Evolutionary conservation across 164 flowering plant species (phyloP).

Genomic region (Warburgia ugandensis): DNA sequence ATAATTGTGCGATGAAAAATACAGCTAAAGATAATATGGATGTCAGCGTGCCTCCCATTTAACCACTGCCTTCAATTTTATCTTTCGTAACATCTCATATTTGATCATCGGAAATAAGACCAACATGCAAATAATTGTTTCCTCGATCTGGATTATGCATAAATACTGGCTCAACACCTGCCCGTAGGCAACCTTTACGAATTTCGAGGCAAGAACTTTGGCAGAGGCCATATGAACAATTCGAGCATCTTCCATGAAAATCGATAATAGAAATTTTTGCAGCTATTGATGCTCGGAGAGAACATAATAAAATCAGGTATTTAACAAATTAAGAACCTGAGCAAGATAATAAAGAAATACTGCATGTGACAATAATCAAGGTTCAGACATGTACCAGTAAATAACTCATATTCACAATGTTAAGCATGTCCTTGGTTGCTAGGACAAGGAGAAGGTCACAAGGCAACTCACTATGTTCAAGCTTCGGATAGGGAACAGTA

Average conservation of each 20-base stretch:
- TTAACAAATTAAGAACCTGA: not conserved
- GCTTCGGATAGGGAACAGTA: too few relatives aligned
- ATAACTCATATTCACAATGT: too few relatives aligned
- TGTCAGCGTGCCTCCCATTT: constrained; percentile 10
- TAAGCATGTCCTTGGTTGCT: too few relatives aligned
- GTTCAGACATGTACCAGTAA: constrained; percentile 6
- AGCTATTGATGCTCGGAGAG: constrained; percentile 11
- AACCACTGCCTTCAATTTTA: not conserved
- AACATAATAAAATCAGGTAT: not conserved
- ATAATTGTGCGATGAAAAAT: too few relatives aligned
- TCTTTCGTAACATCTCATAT: constrained; percentile 1
- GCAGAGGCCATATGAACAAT: constrained; percentile 16
- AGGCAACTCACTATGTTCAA: too few relatives aligned
- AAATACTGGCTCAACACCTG: constrained; percentile 18
- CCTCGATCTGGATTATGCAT: constrained; percentile 25
- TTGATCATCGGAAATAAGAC: not conserved
- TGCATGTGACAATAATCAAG: not conserved
- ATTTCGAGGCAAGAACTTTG: constrained; percentile 14
- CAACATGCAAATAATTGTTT: constrained; percentile 41
- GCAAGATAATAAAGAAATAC: not conserved
- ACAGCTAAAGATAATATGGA: too few relatives aligned
- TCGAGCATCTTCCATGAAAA: constrained; percentile 14
- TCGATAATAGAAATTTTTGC: constrained; percentile 16
- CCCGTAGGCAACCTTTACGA: constrained; percentile 16
- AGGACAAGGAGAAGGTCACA: too few relatives aligned